Evolutionary conservation across 2,329 filamentous ascomycete genomes (phyloP).

Genomic region (Xylaria arbuscula): DNA sequence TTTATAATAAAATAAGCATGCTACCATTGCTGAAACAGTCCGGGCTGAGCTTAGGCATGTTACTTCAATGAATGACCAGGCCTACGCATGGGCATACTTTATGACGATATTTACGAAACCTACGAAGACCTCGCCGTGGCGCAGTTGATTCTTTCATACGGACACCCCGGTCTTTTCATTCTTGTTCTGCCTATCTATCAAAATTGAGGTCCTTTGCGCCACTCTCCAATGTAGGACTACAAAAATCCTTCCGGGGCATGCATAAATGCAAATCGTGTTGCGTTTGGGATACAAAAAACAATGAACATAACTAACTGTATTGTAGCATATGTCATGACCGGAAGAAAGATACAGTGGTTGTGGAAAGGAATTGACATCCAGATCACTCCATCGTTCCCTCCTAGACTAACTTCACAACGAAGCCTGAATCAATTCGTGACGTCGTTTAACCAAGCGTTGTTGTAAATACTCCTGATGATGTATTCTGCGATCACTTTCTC

Average conservation of each 20-base stretch:
- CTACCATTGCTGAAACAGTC: not conserved
- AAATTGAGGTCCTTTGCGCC: not conserved
- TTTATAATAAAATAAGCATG: not conserved
- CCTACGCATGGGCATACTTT: no score
- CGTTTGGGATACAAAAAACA: conserved; percentile 13
- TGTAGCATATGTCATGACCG: not conserved
- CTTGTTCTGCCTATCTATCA: not conserved
- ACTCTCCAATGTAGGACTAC: not conserved
- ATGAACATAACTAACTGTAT: not conserved
- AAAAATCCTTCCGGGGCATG: not conserved
- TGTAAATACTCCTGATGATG: conserved; percentile 17
- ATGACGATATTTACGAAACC: no score
- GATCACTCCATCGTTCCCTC: conserved; percentile 22
- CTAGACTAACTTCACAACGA: conserved; percentile 12
- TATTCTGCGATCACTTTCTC: conserved; percentile 27
- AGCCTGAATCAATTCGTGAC: conserved; percentile 27
- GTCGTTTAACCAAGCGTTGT: conserved; percentile 27
- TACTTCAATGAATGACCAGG: no score
- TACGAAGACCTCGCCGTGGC: no score
- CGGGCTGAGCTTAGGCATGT: no score
- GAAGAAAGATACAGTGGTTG: conserved; percentile 21
- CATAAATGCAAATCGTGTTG: not conserved
- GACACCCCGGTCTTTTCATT: not conserved
- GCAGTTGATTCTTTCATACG: no score
- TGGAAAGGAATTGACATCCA: conserved; percentile 20